Percentiles rank a stretch among this genome's conserved stretches.
phyloP scores from a whole-genome alignment of 768 basidiomycete species.

The Heimioporus sp. region DNA sequence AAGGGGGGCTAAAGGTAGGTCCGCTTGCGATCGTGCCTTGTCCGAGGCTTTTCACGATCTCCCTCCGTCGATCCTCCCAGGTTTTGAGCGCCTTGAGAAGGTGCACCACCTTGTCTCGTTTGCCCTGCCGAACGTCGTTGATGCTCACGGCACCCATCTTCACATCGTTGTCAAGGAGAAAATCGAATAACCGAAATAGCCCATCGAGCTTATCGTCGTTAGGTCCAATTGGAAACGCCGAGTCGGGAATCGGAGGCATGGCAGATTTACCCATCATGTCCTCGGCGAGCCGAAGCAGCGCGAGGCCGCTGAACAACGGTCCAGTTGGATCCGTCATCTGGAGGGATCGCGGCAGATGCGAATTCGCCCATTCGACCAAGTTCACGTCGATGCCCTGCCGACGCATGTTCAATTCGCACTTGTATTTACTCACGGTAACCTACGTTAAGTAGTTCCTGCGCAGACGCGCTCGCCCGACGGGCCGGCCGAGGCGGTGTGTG shows the following conservation, averaged over 20 bases:
- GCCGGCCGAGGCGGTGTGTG: constrained; percentile 63
- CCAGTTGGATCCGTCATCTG: constrained; percentile 48
- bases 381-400: constrained; percentile 38
- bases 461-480: constrained; percentile 40
- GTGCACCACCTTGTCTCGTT: constrained; percentile 77
- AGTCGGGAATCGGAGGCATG: constrained; percentile 72
- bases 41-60: constrained; percentile 53
- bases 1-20: constrained; percentile 9
- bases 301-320: constrained; percentile 64
- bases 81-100: constrained; percentile 71
- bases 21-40: constrained; percentile 26
- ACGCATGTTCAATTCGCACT: neutral
- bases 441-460: constrained; percentile 22
- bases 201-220: constrained; percentile 84
- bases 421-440: neutral
- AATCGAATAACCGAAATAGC: constrained; percentile 87
- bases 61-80: constrained; percentile 77
- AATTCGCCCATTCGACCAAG: constrained; percentile 90
- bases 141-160: constrained; percentile 91
- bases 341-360: constrained; percentile 63
- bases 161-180: constrained; percentile 87
- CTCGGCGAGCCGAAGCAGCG: constrained; percentile 84
- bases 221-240: constrained; percentile 66
- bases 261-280: constrained; percentile 64
- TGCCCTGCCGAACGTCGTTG: constrained; percentile 86